A percentile compares a stretch with the other conserved stretches of the same genome.
These are phyloP conservation scores for Ananas comosus DNA, from an alignment of 176 grass and related monocot species.

Conservation along the genomic window DNA sequence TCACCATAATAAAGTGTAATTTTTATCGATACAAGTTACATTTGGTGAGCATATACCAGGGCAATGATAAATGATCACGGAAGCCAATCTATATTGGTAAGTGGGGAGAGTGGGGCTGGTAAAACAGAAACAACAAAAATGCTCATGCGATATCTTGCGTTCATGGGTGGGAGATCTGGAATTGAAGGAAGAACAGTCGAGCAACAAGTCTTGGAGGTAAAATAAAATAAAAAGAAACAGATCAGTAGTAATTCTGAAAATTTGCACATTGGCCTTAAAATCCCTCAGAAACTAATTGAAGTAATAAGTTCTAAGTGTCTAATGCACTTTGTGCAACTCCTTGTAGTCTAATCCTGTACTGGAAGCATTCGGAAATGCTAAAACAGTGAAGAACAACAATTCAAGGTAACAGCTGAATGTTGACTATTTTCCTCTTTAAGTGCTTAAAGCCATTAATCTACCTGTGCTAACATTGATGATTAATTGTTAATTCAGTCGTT, in stretches of 20 bases:
- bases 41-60: constrained; percentile 18
- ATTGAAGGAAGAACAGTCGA: constrained; percentile 81
- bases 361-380: constrained; percentile 93
- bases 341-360: constrained; percentile 85
- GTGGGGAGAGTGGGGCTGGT: constrained; percentile 92
- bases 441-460: neutral
- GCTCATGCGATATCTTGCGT: constrained; percentile 96
- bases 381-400: constrained; percentile 95
- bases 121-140: constrained; percentile 98
- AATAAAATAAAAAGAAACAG: neutral
- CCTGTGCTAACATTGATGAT: neutral
- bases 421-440: constrained; percentile 7
- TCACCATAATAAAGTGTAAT: neutral
- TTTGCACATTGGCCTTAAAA: neutral
- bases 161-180: constrained; percentile 87
- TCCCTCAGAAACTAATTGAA: neutral
- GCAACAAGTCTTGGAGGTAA: constrained; percentile 90
- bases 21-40: neutral
- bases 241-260: neutral
- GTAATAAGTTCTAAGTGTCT: neutral
- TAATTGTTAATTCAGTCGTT: constrained; percentile 46
- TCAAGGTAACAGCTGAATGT: constrained; percentile 40
- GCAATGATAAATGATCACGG: constrained; percentile 83
- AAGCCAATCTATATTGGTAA: constrained; percentile 87
- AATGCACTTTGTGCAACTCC: constrained; percentile 1